phyloP scores from a whole-genome alignment of 179 eudicot species.

The Drosera spatulata region DNA sequence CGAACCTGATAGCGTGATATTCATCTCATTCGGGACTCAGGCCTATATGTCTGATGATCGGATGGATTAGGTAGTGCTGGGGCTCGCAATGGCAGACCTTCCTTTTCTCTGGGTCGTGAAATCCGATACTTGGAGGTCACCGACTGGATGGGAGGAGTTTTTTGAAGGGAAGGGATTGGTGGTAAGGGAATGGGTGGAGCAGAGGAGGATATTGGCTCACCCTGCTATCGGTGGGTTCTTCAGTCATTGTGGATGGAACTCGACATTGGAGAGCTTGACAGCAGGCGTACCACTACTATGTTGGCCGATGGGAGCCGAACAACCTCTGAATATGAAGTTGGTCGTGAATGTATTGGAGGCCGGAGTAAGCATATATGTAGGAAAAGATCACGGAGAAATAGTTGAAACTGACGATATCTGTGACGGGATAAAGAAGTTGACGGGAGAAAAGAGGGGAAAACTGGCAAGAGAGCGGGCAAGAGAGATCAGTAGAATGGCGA shows the following conservation, averaged over 20 bases:
- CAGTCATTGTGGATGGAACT: slow-evolving; percentile 26
- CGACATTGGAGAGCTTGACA: slow-evolving; percentile 20
- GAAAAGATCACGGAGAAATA: slow-evolving; percentile 8
- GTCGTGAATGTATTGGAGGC: slow-evolving; percentile 13
- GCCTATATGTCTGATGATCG: background rate
- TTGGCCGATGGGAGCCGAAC: slow-evolving; percentile 24
- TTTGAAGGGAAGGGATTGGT: slow-evolving; percentile 15
- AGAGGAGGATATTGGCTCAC: slow-evolving; percentile 14
- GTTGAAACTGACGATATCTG: slow-evolving; percentile 8
- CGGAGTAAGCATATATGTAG: slow-evolving; percentile 9
- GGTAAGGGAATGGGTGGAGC: slow-evolving; percentile 18
- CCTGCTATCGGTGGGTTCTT: slow-evolving; percentile 17
- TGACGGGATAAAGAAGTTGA: slow-evolving; percentile 20
- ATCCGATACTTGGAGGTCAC: slow-evolving; percentile 5
- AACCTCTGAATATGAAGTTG: slow-evolving; percentile 14
- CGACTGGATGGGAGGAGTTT: slow-evolving; percentile 15
- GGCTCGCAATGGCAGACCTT: slow-evolving; percentile 4
- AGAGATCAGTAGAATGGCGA: slow-evolving; percentile 8
- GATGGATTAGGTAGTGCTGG: slow-evolving; percentile 10
- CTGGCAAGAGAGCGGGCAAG: slow-evolving; percentile 9
- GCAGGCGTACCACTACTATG: slow-evolving; percentile 18
- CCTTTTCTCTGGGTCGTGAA: slow-evolving; percentile 8
- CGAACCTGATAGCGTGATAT: slow-evolving; percentile 5
- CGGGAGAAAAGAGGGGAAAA: slow-evolving; percentile 15
- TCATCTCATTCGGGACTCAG: slow-evolving; percentile 10